A percentile compares a stretch with the other conserved stretches of the same genome.
phyloP scores from a whole-genome alignment of 2,329 filamentous ascomycete species.

The Claviceps monticola region DNA sequence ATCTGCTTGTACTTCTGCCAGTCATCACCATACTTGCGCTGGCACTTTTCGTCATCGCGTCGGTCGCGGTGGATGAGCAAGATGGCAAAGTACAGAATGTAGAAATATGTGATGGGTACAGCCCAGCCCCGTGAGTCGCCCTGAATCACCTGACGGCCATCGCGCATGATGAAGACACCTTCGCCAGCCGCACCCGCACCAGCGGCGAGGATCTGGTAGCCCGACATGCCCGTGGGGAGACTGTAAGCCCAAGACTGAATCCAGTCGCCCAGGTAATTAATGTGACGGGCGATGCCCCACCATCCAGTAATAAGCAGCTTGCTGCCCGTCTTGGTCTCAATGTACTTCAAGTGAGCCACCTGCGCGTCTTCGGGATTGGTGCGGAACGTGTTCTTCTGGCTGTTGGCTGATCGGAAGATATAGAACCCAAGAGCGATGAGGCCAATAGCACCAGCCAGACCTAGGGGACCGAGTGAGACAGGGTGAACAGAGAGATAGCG shows the following conservation, averaged over 20 bases:
- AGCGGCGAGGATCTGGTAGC: constrained; percentile 56
- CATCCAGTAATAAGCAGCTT: constrained; percentile 74
- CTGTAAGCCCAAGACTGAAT: constrained; percentile 85
- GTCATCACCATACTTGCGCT: constrained; percentile 79
- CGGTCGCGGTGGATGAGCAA: constrained; percentile 75
- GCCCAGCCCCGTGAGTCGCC: constrained; percentile 69
- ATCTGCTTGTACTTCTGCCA: constrained; percentile 80
- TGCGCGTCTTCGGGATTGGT: constrained; percentile 70
- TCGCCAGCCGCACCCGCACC: constrained; percentile 32
- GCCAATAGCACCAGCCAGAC: constrained; percentile 49
- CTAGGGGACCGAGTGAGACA: constrained; percentile 56
- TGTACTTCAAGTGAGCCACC: constrained; percentile 69
- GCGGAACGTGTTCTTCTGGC: constrained; percentile 88
- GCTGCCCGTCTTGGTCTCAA: constrained; percentile 71
- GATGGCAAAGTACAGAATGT: constrained; percentile 80
- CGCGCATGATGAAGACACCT: constrained; percentile 41
- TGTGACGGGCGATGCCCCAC: constrained; percentile 86
- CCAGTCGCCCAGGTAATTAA: constrained; percentile 96
- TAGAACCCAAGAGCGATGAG: constrained; percentile 65
- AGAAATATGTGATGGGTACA: constrained; percentile 87
- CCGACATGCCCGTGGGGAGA: constrained; percentile 71
- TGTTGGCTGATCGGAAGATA: constrained; percentile 90
- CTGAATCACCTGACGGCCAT: constrained; percentile 52
- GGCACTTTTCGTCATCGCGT: constrained; percentile 83
- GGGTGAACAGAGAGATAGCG: constrained; percentile 78